A percentile compares a stretch with the other conserved stretches of the same genome.
Conservation (phyloP, 2,329 filamentous ascomycete genomes). For the Epichloe festucae region DNA sequence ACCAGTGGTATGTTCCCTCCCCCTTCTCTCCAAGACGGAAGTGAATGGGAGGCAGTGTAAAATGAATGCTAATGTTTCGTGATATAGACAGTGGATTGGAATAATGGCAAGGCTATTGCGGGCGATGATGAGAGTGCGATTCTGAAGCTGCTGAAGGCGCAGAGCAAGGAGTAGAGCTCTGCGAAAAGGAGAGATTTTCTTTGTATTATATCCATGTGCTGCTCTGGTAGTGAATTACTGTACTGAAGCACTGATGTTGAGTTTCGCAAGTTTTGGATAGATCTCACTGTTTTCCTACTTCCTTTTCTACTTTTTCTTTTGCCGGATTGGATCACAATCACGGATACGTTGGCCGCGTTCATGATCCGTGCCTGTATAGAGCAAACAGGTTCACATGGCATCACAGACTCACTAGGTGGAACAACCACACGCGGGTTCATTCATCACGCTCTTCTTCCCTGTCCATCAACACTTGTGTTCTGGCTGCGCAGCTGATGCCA, state of each 20-base stretch:
- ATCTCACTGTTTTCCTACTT: background rate
- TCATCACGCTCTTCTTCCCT: background rate
- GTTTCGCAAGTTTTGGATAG: background rate
- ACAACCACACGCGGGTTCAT: background rate
- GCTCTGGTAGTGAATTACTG: background rate
- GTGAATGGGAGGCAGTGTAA: background rate
- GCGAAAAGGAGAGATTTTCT: background rate
- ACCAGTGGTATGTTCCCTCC: conserved; percentile 58
- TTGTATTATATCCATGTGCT: background rate
- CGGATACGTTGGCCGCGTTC: background rate
- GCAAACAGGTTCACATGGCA: background rate
- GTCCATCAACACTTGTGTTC: background rate
- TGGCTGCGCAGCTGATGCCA: background rate
- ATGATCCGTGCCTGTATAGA: background rate
- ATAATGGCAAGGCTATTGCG: conserved; percentile 67
- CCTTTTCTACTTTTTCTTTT: background rate
- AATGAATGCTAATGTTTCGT: background rate
- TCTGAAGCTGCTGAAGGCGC: conserved; percentile 58
- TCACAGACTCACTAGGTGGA: background rate
- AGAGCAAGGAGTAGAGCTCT: background rate
- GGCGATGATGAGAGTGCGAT: conserved; percentile 84
- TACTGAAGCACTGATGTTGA: background rate
- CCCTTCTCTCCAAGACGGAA: background rate
- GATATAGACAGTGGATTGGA: conserved; percentile 69
- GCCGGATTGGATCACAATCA: background rate